These are phyloP conservation scores for Leccinellum rugosiceps DNA, from an alignment of 768 basidiomycete species.

Conservation along the genomic window DNA sequence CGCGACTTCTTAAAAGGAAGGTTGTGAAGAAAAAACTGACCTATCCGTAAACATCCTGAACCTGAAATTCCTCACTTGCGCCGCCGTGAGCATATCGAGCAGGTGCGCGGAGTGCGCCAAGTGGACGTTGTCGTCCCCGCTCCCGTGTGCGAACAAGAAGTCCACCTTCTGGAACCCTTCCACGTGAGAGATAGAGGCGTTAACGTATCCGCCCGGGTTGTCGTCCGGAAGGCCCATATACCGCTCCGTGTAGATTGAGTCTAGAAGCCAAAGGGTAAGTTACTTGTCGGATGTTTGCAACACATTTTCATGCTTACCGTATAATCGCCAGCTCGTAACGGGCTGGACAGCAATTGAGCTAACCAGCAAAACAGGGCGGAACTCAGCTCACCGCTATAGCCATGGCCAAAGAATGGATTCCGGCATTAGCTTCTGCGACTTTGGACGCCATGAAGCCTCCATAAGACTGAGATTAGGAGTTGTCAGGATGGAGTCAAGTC, in stretches of 20 bases:
- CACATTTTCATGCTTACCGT: conserved; percentile 46
- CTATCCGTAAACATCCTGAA: conserved; percentile 99
- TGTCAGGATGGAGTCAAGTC: neutral
- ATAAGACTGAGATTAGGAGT: conserved; percentile 60
- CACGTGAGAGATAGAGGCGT: conserved; percentile 84
- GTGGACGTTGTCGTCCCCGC: conserved; percentile 97
- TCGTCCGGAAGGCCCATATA: conserved; percentile 85
- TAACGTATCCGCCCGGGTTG: conserved; percentile 87
- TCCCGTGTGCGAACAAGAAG: conserved; percentile 88
- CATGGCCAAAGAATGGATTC: conserved; percentile 88
- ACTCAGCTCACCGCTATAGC: conserved; percentile 70
- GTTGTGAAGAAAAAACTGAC: conserved; percentile 38
- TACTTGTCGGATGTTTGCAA: neutral
- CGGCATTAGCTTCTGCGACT: conserved; percentile 85
- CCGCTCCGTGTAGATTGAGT: conserved; percentile 96
- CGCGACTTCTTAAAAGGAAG: neutral
- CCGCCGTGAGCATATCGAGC: conserved; percentile 88
- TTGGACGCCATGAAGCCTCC: conserved; percentile 97
- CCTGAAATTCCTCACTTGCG: conserved; percentile 66
- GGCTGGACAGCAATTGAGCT: conserved; percentile 44
- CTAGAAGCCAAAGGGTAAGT: conserved; percentile 36
- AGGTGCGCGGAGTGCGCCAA: conserved; percentile 87
- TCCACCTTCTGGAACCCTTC: conserved; percentile 79
- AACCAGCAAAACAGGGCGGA: conserved; percentile 3
- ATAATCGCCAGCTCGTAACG: conserved; percentile 83